Conservation (phyloP, 805 yeast species). For the Isabelozyma pseudorhagii region DNA sequence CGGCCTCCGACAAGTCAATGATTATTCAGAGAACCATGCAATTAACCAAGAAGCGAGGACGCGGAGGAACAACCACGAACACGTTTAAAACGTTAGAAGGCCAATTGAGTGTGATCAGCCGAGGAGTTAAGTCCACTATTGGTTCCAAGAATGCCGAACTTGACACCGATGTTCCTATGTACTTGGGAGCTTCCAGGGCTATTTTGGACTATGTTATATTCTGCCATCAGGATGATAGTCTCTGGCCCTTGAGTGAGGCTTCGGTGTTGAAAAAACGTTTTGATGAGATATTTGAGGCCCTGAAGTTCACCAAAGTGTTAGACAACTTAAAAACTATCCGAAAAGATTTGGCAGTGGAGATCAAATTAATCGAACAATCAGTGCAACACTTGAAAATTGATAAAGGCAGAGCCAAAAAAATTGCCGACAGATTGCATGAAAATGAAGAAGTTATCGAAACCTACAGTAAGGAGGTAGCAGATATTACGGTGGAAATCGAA, state of each 20-base stretch:
- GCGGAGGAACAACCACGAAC: constrained; percentile 34
- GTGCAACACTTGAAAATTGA: constrained; percentile 76
- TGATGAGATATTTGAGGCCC: constrained; percentile 95
- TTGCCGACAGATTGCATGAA: constrained; percentile 44
- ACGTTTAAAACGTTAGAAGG: constrained; percentile 92
- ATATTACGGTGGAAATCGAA: constrained; percentile 48
- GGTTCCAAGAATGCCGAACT: constrained; percentile 82
- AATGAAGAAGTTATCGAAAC: constrained; percentile 42
- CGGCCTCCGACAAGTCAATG: constrained; percentile 72
- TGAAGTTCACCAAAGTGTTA: constrained; percentile 86
- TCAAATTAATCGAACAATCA: constrained; percentile 71
- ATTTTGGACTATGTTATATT: constrained; percentile 89
- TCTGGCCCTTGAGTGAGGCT: constrained; percentile 97
- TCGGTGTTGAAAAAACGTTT: constrained; percentile 83
- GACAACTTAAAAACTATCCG: constrained; percentile 73
- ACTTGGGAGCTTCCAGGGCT: constrained; percentile 84
- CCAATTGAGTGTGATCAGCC: constrained; percentile 64
- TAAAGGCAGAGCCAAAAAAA: constrained; percentile 64
- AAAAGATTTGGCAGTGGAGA: constrained; percentile 74
- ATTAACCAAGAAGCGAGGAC: constrained; percentile 52
- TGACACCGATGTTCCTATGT: constrained; percentile 75
- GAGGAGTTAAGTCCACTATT: constrained; percentile 69
- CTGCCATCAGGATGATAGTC: constrained; percentile 95
- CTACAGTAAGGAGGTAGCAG: constrained; percentile 46
- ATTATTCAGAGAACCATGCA: constrained; percentile 85